A percentile compares a stretch with the other conserved stretches of the same genome.
phyloP scores from a whole-genome alignment of 768 basidiomycete genomes.

The Candolleomyces efflorescens region DNA sequence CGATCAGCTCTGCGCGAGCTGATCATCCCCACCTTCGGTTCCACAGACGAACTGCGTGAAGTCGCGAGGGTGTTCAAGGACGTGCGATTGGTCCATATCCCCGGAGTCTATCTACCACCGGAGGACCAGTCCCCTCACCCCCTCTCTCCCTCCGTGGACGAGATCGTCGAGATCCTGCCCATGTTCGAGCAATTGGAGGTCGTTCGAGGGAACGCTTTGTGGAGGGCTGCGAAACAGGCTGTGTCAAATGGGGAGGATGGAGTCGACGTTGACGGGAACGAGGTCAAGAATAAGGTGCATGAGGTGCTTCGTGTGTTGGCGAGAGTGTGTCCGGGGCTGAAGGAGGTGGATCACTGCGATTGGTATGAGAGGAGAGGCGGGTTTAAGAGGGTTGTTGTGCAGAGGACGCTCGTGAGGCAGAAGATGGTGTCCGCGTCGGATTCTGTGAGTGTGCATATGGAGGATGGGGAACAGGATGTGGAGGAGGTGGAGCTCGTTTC shows the following conservation, averaged over 20 bases:
- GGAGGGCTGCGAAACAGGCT: constrained; percentile 26
- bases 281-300: constrained; percentile 30
- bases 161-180: constrained; percentile 37
- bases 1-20: constrained; percentile 26
- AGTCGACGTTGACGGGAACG: no score
- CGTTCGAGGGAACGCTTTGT: constrained; percentile 39
- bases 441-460: not conserved
- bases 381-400: constrained; percentile 34
- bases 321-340: constrained; percentile 34
- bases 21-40: constrained; percentile 26
- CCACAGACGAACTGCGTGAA: constrained; percentile 23
- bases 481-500: constrained; percentile 25
- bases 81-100: constrained; percentile 38
- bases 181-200: constrained; percentile 39
- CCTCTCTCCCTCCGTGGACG: constrained; percentile 21
- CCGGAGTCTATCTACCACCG: constrained; percentile 19
- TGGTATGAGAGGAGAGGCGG: constrained; percentile 28
- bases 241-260: constrained; percentile 19
- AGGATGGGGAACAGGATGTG: constrained; percentile 2
- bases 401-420: constrained; percentile 18
- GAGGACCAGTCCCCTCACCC: constrained; percentile 15
- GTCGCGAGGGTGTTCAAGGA: constrained; percentile 34
- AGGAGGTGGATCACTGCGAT: constrained; percentile 38
- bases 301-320: constrained; percentile 35
- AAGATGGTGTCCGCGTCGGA: not conserved